phyloP scores from a whole-genome alignment of 2,329 filamentous ascomycete genomes.

The Fusarium incarnatum region DNA sequence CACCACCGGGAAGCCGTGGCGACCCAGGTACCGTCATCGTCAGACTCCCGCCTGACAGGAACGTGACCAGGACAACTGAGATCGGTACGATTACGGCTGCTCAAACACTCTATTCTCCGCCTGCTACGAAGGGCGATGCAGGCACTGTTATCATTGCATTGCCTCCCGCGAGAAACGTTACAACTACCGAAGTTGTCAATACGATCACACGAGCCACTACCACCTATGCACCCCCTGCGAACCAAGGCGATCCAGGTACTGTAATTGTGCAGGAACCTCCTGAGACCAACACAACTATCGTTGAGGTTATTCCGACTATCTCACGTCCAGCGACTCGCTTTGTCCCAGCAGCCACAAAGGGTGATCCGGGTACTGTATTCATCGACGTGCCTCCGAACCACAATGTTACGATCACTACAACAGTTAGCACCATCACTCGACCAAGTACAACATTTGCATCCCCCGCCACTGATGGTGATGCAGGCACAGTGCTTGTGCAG shows the following conservation, averaged over 20 bases:
- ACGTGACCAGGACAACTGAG: constrained; percentile 15
- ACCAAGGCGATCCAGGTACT: constrained; percentile 25
- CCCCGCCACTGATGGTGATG: constrained; percentile 20
- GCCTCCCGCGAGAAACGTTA: constrained; percentile 24
- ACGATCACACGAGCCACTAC: constrained; percentile 5
- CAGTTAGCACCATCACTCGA: constrained; percentile 25
- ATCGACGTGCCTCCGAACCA: constrained; percentile 23
- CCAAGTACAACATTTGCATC: constrained; percentile 23
- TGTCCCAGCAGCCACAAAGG: constrained; percentile 1
- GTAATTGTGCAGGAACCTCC: constrained; percentile 23
- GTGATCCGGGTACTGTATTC: constrained; percentile 25
- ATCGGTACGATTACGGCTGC: constrained; percentile 8
- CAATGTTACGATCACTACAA: constrained; percentile 25
- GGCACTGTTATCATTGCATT: constrained; percentile 24
- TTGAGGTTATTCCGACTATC: constrained; percentile 14
- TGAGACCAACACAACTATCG: constrained; percentile 22
- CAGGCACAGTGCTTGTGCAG: constrained; percentile 21
- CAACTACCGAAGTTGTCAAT: constrained; percentile 7
- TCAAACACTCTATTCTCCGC: constrained; percentile 16
- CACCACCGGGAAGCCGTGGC: not conserved
- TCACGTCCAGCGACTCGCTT: constrained; percentile 18
- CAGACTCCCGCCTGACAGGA: constrained; percentile 10
- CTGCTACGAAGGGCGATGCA: constrained; percentile 14
- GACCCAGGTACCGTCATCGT: constrained; percentile 28
- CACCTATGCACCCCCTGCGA: constrained; percentile 14